A percentile compares a stretch with the other conserved stretches of the same genome.
Evolutionary conservation across 2,329 filamentous ascomycete genomes (phyloP).

Genomic region (Akanthomyces muscarius): DNA sequence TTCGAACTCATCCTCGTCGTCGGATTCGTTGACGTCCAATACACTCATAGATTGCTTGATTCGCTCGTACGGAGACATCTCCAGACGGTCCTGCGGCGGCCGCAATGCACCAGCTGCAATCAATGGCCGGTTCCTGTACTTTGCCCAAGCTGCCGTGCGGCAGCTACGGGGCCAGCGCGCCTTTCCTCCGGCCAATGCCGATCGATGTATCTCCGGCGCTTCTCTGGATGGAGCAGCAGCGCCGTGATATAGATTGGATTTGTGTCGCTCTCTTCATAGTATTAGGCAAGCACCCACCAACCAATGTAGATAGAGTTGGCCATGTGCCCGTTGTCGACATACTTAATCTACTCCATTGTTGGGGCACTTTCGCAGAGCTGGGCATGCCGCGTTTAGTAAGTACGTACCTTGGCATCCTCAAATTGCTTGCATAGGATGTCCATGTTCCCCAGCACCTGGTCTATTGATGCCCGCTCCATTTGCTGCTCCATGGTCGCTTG

Average conservation of each 20-base stretch:
- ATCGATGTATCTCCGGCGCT: no score
- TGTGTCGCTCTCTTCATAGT: no score
- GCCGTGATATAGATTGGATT: no score
- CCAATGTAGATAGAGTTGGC: neutral
- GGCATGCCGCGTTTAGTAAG: neutral
- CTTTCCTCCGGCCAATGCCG: no score
- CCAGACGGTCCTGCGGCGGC: neutral
- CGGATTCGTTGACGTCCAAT: neutral
- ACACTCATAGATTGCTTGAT: neutral
- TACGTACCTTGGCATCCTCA: slow-evolving; percentile 13
- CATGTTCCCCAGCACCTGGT: neutral
- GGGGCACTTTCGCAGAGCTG: neutral
- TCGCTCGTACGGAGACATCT: neutral
- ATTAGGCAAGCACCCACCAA: neutral
- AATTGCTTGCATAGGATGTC: slow-evolving; percentile 11
- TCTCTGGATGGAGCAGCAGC: no score
- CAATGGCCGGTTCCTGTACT: no score
- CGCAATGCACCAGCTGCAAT: no score
- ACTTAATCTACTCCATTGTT: neutral
- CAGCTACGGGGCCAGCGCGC: no score
- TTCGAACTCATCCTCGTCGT: neutral
- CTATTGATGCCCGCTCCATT: neutral
- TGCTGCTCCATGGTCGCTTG: neutral
- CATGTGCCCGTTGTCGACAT: neutral
- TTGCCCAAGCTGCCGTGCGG: no score